A percentile compares a stretch with the other conserved stretches of the same genome.
phyloP scores from a whole-genome alignment of 352 stramenopile genomes.

The Phytophthora melonis region DNA sequence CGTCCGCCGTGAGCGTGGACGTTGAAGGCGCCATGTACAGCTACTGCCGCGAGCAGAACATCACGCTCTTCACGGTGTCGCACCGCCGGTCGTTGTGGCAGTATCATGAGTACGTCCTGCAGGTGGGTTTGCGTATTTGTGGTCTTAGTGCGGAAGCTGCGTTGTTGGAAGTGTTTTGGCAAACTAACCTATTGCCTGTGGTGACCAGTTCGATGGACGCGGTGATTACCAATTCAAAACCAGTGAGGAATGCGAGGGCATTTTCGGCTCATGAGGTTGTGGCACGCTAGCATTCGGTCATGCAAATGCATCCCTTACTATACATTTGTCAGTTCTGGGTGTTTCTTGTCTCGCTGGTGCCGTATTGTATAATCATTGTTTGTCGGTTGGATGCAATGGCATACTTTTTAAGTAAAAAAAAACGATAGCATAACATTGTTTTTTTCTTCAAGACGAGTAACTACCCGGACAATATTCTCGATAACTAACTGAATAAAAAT shows the following conservation, averaged over 20 bases:
- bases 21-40: slow-evolving; percentile 88
- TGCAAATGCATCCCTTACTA: too few relatives aligned
- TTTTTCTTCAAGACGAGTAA: too few relatives aligned
- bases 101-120: slow-evolving; percentile 87
- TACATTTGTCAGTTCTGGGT: too few relatives aligned
- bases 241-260: slow-evolving; percentile 62
- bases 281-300: too few relatives aligned
- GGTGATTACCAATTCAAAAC: slow-evolving; percentile 83
- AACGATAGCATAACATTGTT: too few relatives aligned
- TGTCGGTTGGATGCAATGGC: too few relatives aligned
- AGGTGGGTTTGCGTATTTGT: slow-evolving; percentile 33
- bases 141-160: not conserved
- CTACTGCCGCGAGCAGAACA: slow-evolving; percentile 79
- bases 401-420: too few relatives aligned
- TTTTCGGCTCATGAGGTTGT: slow-evolving; percentile 42
- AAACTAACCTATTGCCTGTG: not conserved
- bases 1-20: slow-evolving; percentile 77
- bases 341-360: too few relatives aligned
- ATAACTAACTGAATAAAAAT: too few relatives aligned
- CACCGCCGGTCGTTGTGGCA: slow-evolving; percentile 89
- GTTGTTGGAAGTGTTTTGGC: not conserved
- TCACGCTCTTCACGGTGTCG: slow-evolving; percentile 91
- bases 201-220: slow-evolving; percentile 67
- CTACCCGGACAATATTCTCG: too few relatives aligned
- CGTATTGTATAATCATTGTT: too few relatives aligned